Conservation (phyloP, 2,329 filamentous ascomycete genomes). For the Epichloe glyceriae region DNA sequence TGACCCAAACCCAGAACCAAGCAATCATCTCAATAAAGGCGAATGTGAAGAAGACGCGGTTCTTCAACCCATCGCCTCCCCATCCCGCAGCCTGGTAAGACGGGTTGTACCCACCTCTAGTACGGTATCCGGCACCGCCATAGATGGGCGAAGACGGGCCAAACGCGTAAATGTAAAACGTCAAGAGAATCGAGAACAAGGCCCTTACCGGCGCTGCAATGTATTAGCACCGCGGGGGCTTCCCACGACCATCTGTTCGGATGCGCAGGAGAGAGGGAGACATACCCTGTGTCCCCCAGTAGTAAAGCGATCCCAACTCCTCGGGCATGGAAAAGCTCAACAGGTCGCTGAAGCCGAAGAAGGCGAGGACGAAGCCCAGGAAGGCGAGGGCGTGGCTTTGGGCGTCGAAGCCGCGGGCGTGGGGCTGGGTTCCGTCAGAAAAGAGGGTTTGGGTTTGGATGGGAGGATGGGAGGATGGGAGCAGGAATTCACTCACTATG, state of each 20-base stretch:
- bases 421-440: conserved; percentile 32
- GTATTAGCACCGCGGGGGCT: no score
- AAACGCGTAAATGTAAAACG: conserved; percentile 54
- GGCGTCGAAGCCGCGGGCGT: conserved; percentile 52
- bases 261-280: conserved; percentile 31
- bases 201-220: conserved; percentile 48
- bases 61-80: conserved; percentile 61
- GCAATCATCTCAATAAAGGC: conserved; percentile 69
- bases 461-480: not conserved
- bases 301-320: conserved; percentile 46
- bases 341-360: conserved; percentile 50
- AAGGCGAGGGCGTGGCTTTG: conserved; percentile 62
- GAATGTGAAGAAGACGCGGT: conserved; percentile 73
- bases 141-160: conserved; percentile 37
- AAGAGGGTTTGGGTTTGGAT: not conserved
- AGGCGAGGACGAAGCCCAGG: conserved; percentile 52
- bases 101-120: conserved; percentile 15
- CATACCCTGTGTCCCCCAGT: conserved; percentile 54
- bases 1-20: conserved; percentile 80
- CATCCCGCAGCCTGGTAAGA: conserved; percentile 25
- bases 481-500: conserved; percentile 43
- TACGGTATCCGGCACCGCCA: conserved; percentile 13
- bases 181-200: conserved; percentile 45
- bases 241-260: no score
- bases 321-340: conserved; percentile 55